Evolutionary conservation across 2,329 filamentous ascomycete genomes (phyloP), one percentile per base, ranked within the genome.

Genomic region (Amesomyces nigricolor): DNA sequence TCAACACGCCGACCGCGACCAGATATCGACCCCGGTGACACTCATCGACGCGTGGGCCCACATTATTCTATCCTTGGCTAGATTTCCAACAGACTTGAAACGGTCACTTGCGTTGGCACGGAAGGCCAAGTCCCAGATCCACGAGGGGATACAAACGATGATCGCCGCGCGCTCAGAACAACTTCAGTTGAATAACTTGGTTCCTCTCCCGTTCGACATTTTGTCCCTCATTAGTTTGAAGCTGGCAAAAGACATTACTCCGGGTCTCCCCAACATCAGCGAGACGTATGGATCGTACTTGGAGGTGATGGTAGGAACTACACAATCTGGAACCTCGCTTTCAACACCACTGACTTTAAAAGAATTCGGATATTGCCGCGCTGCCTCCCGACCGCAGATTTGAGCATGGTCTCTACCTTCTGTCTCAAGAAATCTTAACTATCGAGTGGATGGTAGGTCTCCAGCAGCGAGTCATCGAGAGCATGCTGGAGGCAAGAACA

Each of bases 251-350:
- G 73, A 78, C 40, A 63, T 67, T 17, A 71, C 71, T 1, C 69
- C 67, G 4, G 68, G 66, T 44, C 67, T 68, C 32, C 67, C 72
- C 3, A 70, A 72, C 29, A 71, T 77, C 14, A 69, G 65, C 38
- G 68, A 71, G 19, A 74, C 71, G 0, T 78, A 77, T 48, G 73
- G 71, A 0, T 66, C 72, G 39, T 75, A 72, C 43, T 65, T 77
- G 4, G 68, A 71, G 39, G 68, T 66, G 2, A 62, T 78, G 38
- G 75, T 76, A 66, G 51, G 70, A 54, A 8, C 38, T 2, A 2
- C 35, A 17, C 4, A 2, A 49, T 13, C 1, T 39, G 3, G 2
- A 2, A 49, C 13, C 1, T 38, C 3, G 3, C 2, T 17, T 40
- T 8, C 19, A 13, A 22, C 5, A 8, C 29, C 9, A 8, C 42